Base-by-base conservation (phyloP, 306 rosid genomes). In the Cicer arietinum region DNA sequence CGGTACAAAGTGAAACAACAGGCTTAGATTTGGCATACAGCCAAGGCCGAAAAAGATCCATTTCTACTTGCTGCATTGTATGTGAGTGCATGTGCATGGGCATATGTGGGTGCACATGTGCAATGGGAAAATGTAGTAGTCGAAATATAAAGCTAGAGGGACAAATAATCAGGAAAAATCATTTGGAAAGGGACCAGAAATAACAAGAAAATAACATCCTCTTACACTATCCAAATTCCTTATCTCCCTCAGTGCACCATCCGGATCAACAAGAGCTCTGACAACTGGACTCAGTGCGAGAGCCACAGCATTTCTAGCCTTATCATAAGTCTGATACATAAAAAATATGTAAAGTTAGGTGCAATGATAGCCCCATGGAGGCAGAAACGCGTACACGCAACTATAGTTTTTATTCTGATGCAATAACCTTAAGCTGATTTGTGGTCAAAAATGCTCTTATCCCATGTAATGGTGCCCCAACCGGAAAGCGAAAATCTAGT, bases 231-330 rank as follows among this genome's bases (percentile, higher is more conserved):
- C 99, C 86, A 94, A 86, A 82, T 92, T 79, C 84, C 99, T 74
- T 65, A 94, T 92, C 78, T 92, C 95, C 87, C 65, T 80, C 93
- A 94, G 65, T 74, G 98, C 99, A 73, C 90, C 99, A 86, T 94
- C 98, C 64, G 99, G 96, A 81, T 94, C 78, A 73, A 94, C 90
- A 76, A 94, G 98, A 83, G 99, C 97, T 84, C 45, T 92, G 71
- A 94, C 99, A 82, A 94, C 98, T 41, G 99, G 99, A 86, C 99
- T 94, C 74, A 90, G 83, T 35, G 98, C 98, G 59, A 94, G 97
- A 75, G 99, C 99, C 80, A 94, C 22, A 8, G 99, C 99, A 81
- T 92, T 94, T 84, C 99, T 92, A 80, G 98, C 99, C 84, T 92
- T 94, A 77, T 94, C 98, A 80, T 92, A 94, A 13, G 97, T 84